Percentiles rank a stretch among this genome's conserved stretches.
Evolutionary conservation across 1,284 basidiomycete genomes (phyloP).

Genomic region (Ustilago bromivora): DNA sequence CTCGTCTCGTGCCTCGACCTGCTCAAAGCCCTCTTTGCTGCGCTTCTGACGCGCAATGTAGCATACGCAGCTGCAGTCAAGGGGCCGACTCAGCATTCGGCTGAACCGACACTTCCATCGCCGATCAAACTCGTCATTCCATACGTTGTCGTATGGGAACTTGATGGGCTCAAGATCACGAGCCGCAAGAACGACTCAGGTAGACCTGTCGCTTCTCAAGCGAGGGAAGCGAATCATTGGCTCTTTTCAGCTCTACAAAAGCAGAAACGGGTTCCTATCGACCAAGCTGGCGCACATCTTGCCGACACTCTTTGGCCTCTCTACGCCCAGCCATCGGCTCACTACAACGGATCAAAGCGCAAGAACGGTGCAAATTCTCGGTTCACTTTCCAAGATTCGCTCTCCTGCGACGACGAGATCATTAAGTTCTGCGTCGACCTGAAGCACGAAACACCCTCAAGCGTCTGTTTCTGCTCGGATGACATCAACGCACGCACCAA

Average conservation of each 20-base stretch:
- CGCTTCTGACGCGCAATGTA: conserved; percentile 41
- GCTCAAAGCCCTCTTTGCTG: conserved; percentile 49
- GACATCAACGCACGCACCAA: conserved; percentile 53
- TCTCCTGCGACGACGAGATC: conserved; percentile 43
- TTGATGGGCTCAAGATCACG: conserved; percentile 47
- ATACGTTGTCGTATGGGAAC: conserved; percentile 40
- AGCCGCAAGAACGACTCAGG: conserved; percentile 30
- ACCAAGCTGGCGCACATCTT: conserved; percentile 18
- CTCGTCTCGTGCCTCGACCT: conserved; percentile 47
- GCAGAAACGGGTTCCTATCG: conserved; percentile 47
- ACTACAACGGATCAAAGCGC: conserved; percentile 20
- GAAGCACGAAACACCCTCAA: conserved; percentile 17
- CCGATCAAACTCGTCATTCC: conserved; percentile 48
- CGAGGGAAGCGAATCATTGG: conserved; percentile 50
- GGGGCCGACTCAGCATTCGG: conserved; percentile 5
- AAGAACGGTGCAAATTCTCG: neutral
- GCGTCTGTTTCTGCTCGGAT: conserved; percentile 46
- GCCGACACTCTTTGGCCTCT: conserved; percentile 35
- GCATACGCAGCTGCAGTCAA: conserved; percentile 20
- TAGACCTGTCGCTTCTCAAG: conserved; percentile 33
- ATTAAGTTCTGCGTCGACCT: conserved; percentile 43
- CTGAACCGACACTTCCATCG: conserved; percentile 18
- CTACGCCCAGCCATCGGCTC: conserved; percentile 30
- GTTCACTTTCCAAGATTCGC: conserved; percentile 11
- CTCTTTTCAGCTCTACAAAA: conserved; percentile 46